A percentile compares a stretch with the other conserved stretches of the same genome.
phyloP scores from a whole-genome alignment of 805 yeast species.

The Wickerhamiella azyma region DNA sequence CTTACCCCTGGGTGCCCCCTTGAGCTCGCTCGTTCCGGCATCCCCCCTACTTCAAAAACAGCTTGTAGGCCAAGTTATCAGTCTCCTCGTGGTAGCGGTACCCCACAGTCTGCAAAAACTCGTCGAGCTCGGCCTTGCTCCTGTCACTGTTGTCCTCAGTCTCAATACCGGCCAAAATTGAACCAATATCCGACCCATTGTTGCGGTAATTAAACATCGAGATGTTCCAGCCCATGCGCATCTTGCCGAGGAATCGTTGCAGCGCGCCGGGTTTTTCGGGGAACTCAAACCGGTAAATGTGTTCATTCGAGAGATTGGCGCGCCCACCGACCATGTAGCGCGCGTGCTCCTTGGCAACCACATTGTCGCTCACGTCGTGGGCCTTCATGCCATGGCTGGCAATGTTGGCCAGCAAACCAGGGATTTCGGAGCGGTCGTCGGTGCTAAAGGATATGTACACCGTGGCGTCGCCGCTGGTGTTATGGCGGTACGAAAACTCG shows the following conservation, averaged over 20 bases:
- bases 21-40: too few species aligned
- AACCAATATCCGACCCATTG: slow-evolving; percentile 91
- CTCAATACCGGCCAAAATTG: slow-evolving; percentile 77
- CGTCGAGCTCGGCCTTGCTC: slow-evolving; percentile 48
- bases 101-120: slow-evolving; percentile 56
- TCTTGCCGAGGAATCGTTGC: slow-evolving; percentile 55
- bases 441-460: slow-evolving; percentile 85
- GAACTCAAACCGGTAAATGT: slow-evolving; percentile 73
- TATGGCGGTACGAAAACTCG: slow-evolving; percentile 81
- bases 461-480: slow-evolving; percentile 40
- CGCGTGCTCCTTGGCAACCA: slow-evolving; percentile 91
- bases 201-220: slow-evolving; percentile 93
- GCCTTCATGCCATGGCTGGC: slow-evolving; percentile 55
- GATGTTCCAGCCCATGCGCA: slow-evolving; percentile 77
- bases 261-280: slow-evolving; percentile 97
- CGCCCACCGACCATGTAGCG: slow-evolving; percentile 93
- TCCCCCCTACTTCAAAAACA: slow-evolving; percentile 36
- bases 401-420: slow-evolving; percentile 46
- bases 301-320: slow-evolving; percentile 58
- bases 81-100: slow-evolving; percentile 73
- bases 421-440: slow-evolving; percentile 56
- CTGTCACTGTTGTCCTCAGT: slow-evolving; percentile 56
- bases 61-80: slow-evolving; percentile 71
- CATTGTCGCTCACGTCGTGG: slow-evolving; percentile 78
- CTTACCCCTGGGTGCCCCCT: too few species aligned